phyloP scores from a whole-genome alignment of 1,139 yeast species.

The Candida sp. region DNA sequence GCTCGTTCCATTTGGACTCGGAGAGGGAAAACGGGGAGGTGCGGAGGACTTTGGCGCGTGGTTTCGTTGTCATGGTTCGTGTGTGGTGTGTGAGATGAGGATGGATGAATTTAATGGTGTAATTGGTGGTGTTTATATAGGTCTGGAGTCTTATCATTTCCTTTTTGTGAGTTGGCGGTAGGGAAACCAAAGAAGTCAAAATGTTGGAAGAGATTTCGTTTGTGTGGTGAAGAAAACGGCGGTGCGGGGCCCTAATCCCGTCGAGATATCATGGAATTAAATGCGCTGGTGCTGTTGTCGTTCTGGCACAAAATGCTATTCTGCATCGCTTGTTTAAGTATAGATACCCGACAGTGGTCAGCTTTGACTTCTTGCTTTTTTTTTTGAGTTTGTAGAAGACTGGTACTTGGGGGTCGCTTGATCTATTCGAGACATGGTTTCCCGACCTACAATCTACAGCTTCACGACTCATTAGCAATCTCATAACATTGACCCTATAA shows the following conservation, averaged over 20 bases:
- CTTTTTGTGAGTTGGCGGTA: not conserved
- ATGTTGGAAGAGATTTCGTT: not conserved
- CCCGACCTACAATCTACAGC: no score
- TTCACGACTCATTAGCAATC: no score
- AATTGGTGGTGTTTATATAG: not conserved
- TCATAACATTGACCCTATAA: not conserved
- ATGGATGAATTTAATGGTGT: not conserved
- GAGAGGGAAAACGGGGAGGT: constrained; percentile 58
- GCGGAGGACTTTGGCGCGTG: constrained; percentile 58
- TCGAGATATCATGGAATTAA: no score
- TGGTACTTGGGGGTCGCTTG: no score
- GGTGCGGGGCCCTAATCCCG: no score
- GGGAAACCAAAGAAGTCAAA: not conserved
- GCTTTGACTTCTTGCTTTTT: no score
- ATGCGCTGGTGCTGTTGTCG: no score
- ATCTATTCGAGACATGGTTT: no score
- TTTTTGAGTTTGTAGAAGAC: no score
- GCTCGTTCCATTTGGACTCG: constrained; percentile 58
- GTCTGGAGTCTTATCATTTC: not conserved
- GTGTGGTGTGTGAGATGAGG: not conserved
- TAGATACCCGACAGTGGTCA: no score
- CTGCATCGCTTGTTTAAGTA: no score
- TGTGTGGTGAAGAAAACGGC: not conserved
- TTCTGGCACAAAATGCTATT: no score
- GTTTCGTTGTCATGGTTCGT: not conserved